Evolutionary conservation across 1,139 yeast genomes (phyloP), one percentile per base, ranked within the genome.

Genomic region (Debaryomycetaceae sp.): DNA sequence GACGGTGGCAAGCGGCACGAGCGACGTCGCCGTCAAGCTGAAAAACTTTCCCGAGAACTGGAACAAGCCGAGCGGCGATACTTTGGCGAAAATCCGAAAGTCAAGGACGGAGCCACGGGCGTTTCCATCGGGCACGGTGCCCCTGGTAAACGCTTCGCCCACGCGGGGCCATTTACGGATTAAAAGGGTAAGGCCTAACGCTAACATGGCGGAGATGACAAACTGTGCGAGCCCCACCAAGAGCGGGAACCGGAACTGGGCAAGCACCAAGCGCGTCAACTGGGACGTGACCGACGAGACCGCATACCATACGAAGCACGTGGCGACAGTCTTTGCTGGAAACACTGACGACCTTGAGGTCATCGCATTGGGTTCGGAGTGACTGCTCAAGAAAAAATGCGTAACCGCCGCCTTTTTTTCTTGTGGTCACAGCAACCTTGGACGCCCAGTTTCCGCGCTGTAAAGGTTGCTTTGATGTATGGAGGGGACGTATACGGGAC

Each of bases 201-300:
- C 32, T 15, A 62, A 38, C 2, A 53, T 15, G 4, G 64, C 53
- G 6, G 68, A 65, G 15, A 58, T 54, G 7, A 61, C 35, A 31
- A 64, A 68, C 37, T 68, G 74, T 37, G 58, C 59, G 42, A 62
- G 71, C n/a, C 72, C 63, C 22, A 68, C 50, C 35, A 68, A 65
- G 6, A 68, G 45, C n/a, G 75, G 74, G 40, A 56, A 67, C 4
- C 57, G 53, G 38, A 67, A 62, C 30, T 51, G 51, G n/a, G 51
- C 46, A 27, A 68, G 47, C 4, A 67, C 62, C 13, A 49, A 29
- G 33, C 65, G 68, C 15, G 72, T 67, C 29, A 62, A 44, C 37
- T 68, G 74, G 3, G 73, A 58, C 3, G 74, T 68, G 5, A 63
- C 37, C 8, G 73, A 59, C 23, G 72, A 65, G 14, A 62, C 52